These are phyloP conservation scores for Neofusicoccum kwambonambiense DNA, from an alignment of 2,329 filamentous ascomycete genomes.

Conservation along the genomic window DNA sequence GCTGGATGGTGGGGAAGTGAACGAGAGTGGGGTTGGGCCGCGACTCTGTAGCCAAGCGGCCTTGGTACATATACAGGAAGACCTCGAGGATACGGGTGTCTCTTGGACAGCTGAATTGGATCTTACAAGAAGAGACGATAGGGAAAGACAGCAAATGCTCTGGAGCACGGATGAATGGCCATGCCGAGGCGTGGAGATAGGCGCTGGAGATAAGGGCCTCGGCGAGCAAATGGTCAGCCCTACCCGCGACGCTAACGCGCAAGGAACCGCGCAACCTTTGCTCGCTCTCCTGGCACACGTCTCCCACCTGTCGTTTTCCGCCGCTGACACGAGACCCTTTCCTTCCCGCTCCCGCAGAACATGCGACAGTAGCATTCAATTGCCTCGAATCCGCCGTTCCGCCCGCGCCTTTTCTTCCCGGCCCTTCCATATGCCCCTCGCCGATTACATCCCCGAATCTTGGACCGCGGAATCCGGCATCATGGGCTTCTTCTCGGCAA, in stretches of 20 bases:
- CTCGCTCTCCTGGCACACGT: slow-evolving; percentile 3
- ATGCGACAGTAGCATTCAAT: slow-evolving; percentile 1
- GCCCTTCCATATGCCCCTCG: slow-evolving; percentile 11
- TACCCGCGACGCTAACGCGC: slow-evolving; percentile 12
- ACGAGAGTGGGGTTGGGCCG: not conserved
- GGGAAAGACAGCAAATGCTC: too few species aligned
- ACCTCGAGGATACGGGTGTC: too few species aligned
- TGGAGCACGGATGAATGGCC: not conserved
- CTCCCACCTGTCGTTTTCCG: not conserved
- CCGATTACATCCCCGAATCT: slow-evolving; percentile 16
- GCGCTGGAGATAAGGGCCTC: slow-evolving; percentile 7
- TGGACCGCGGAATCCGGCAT: slow-evolving; percentile 16
- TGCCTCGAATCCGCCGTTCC: not conserved
- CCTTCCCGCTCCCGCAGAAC: not conserved
- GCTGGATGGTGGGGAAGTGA: not conserved
- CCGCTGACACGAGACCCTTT: not conserved
- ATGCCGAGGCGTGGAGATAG: not conserved
- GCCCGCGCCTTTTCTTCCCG: not conserved
- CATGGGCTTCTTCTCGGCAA: slow-evolving; percentile 38
- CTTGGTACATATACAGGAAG: too few species aligned
- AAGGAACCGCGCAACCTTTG: slow-evolving; percentile 3
- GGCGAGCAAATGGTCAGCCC: slow-evolving; percentile 5
- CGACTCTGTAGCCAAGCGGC: too few species aligned
- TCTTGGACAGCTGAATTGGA: too few species aligned
- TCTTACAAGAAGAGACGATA: too few species aligned